Percentiles rank a stretch among this genome's conserved stretches.
Evolutionary conservation across 306 rosid species (phyloP).

Genomic region (Inga leiocalycina): DNA sequence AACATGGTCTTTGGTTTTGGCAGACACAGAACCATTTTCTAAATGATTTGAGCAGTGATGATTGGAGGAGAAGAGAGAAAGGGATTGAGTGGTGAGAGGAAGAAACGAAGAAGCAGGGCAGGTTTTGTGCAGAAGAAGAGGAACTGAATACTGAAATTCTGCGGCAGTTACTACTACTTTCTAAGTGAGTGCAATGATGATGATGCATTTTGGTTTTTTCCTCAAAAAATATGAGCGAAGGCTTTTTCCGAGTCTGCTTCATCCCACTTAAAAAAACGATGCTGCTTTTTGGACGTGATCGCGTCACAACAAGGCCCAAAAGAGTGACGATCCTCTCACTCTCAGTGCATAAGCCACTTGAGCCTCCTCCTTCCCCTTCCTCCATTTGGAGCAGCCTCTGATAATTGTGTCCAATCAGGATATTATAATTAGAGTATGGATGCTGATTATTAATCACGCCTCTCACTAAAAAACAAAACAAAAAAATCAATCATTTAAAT

Average conservation of each 20-base stretch:
- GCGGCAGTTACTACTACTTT: background rate
- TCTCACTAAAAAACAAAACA: background rate
- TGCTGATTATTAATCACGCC: background rate
- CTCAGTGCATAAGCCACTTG: background rate
- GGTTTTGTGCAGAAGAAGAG: background rate
- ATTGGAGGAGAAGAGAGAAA: background rate
- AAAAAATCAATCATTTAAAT: too few relatives aligned
- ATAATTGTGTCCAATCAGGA: background rate
- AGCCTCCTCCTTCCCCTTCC: background rate
- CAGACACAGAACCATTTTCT: constrained; percentile 52
- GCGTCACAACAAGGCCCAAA: background rate
- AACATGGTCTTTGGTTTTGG: constrained; percentile 40
- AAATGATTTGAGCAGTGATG: background rate
- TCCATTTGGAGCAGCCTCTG: background rate
- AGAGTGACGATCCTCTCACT: background rate
- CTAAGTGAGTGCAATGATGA: background rate
- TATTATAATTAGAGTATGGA: background rate
- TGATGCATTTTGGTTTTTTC: background rate
- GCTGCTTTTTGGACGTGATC: background rate
- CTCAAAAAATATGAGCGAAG: background rate
- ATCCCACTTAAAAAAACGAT: background rate
- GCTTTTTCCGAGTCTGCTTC: background rate
- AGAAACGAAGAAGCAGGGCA: constrained; percentile 19
- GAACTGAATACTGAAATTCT: background rate
- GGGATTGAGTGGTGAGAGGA: background rate